Base-by-base conservation (phyloP, 1,284 basidiomycete species). In the Gomphus bonarii region DNA sequence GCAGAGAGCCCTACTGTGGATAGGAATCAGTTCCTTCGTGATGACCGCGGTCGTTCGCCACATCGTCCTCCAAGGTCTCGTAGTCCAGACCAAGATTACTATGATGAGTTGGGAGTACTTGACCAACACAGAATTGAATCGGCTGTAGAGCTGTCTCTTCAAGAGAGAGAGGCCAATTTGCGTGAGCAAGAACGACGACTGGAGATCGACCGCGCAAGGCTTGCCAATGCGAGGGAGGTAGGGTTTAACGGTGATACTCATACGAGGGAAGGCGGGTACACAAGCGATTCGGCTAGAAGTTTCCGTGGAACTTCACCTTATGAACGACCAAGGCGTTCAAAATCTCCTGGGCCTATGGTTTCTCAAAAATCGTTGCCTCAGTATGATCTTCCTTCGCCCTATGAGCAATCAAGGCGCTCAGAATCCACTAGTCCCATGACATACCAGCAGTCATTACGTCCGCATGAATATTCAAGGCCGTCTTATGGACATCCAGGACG, bases 171-270 rank as follows among this genome's bases (percentile, higher is more conserved):
- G 58, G 70, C 74, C 42, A 75, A 78, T 49, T 68, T 84, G 18
- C 73, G 73, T 59, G 76, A 73, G 55, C 75, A 79, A 43, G 84
- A 87, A 66, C 75, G 77, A 36, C 79, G 82, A 61, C 68, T 84
- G n/a, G 79, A 83, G 55, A 68, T 70, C 47, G 78, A 83, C 56
- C 71, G 75, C 10, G 69, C 71, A 8, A 69, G 73, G 9, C 64
- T 72, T 62, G 57, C 52, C 59, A 38, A 61, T 60, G 22, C 50
- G 53, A 49, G 56, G 46, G 20, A 51, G 40, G 30, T 14, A 16
- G 54, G 44, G 1, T 52, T 40, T 36, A 55, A 44, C 35, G 54
- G 54, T 31, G 55, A 49, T 20, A 56, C 47, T 14, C 31, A 60
- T 61, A 16, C 49, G 53, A 50, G 55, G 44, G 18, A 50, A 33